phyloP scores from a whole-genome alignment of 2,329 filamentous ascomycete genomes.

The Pyricularia sp. region DNA sequence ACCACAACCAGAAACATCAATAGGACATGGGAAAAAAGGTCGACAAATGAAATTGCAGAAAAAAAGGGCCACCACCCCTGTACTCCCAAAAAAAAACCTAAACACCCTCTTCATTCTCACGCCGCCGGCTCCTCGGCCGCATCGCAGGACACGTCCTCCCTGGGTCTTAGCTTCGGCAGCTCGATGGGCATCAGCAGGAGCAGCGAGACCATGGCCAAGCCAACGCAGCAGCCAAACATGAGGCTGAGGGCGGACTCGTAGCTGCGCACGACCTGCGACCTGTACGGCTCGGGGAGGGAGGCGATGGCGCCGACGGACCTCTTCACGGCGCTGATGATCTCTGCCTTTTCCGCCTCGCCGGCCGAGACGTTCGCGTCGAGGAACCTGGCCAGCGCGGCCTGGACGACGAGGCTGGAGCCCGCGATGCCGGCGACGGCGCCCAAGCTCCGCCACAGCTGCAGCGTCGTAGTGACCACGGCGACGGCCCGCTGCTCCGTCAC shows the following conservation, averaged over 20 bases:
- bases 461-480: conserved; percentile 59
- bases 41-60: background rate
- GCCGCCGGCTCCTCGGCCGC: background rate
- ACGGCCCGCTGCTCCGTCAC: conserved; percentile 51
- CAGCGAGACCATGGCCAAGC: conserved; percentile 37
- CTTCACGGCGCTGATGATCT: conserved; percentile 42
- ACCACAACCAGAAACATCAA: background rate
- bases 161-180: conserved; percentile 35
- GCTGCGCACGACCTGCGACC: conserved; percentile 43
- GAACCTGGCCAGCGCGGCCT: conserved; percentile 57
- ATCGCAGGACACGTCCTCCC: background rate
- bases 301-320: conserved; percentile 45
- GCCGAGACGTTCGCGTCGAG: conserved; percentile 42
- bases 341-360: conserved; percentile 45
- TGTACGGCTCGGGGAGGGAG: conserved; percentile 31
- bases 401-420: conserved; percentile 60
- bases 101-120: background rate
- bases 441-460: conserved; percentile 61
- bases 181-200: conserved; percentile 40
- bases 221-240: conserved; percentile 33
- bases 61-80: background rate
- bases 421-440: conserved; percentile 69
- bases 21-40: background rate
- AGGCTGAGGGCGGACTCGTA: conserved; percentile 42
- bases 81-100: background rate